These are phyloP conservation scores for Perkinsus chesapeaki DNA, from an alignment of 169 alveolate species.

Conservation along the genomic window DNA sequence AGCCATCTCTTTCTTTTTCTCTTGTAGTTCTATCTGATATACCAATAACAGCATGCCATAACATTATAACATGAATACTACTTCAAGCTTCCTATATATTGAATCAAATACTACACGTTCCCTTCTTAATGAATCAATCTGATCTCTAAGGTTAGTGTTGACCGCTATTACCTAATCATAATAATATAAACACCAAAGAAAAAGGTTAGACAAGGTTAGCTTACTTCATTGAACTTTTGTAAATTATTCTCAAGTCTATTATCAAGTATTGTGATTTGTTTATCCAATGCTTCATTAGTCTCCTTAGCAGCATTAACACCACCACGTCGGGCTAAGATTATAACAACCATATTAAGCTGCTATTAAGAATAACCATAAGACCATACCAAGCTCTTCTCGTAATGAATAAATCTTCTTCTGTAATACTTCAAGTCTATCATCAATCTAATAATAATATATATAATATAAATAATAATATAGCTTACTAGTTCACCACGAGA, in stretches of 20 bases:
- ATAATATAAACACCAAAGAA: neutral
- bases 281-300: conserved; percentile 55
- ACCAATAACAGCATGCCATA: neutral
- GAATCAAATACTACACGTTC: conserved; percentile 76
- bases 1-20: conserved; percentile 66
- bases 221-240: conserved; percentile 33
- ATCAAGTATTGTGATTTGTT: conserved; percentile 72
- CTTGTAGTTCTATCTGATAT: conserved; percentile 55
- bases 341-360: neutral
- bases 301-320: conserved; percentile 62
- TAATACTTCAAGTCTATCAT: conserved; percentile 14
- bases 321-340: conserved; percentile 32
- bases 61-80: neutral
- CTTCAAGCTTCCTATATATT: conserved; percentile 65
- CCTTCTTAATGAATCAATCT: conserved; percentile 69
- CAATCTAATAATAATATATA: conserved; percentile 9
- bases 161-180: conserved; percentile 69
- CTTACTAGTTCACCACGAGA: neutral
- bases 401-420: conserved; percentile 16
- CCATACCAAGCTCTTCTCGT: neutral
- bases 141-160: conserved; percentile 65
- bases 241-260: conserved; percentile 75
- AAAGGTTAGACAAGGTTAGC: neutral
- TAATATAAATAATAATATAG: neutral
- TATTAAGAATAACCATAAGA: neutral